Evolutionary conservation across 2,329 filamentous ascomycete genomes (phyloP), one percentile per base, ranked within the genome.

Genomic region (Cladophialophora yegresii): DNA sequence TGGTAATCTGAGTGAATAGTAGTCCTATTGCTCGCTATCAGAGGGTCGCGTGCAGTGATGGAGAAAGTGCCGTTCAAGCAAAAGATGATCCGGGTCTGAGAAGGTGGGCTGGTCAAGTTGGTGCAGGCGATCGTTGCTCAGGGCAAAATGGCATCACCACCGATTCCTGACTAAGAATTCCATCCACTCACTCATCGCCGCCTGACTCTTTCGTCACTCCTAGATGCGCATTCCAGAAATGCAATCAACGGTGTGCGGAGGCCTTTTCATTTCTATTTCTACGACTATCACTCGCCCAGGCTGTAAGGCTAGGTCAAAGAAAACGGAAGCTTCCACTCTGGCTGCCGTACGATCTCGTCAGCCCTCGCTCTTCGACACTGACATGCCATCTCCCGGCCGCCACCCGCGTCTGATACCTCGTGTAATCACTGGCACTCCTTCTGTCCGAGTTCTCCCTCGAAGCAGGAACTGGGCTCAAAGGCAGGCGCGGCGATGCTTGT

Each of bases 281-380:
- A 47, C 6, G 23, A 4, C 45, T 13, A n/a, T 13, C 28, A 22
- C 36, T 12, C n/a, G 28, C 9, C 33, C 22, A 36, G 23, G 8
- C 20, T 43, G 8, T 16, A 10, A 5, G 54, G n/a, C 36, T 10
- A 28, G 20, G n/a, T 69, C 64, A 75, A 36, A 76, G 70, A 70
- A 75, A 76, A n/a, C 71, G 72, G 16, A 72, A 65, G 58, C 73
- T 72, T 28, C 72, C 73, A 49, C 67, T 61, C n/a, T 71, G 66
- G 64, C 73, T 75, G 28, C 68, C 69, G 9, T 69, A 71, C 6
- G 64, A 69, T 36, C 67, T 70, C 45, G 65, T 64, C 20, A 73
- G 56, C 47, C 64, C 60, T 32, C 63, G 57, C 26, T 65, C 63
- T 50, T 64, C 69, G 16, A 71, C 67, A 57, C 68, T 72, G 32